These are phyloP conservation scores for Arthrobotrys musiformis DNA, from an alignment of 2,329 filamentous ascomycete genomes.

Conservation along the genomic window DNA sequence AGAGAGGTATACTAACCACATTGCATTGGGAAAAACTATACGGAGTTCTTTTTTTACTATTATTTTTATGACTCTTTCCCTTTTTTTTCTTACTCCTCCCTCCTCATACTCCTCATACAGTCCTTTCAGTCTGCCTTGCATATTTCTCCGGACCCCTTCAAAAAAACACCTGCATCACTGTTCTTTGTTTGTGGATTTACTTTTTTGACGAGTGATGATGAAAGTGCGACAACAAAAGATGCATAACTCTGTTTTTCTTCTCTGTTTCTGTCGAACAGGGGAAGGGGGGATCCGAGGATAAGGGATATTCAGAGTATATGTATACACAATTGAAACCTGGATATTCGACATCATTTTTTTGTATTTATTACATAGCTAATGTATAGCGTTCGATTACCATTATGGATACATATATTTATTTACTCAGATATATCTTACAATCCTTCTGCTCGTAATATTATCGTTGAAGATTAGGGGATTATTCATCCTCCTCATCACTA, in stretches of 20 bases:
- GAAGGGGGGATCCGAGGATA: background rate
- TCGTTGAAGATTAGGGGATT: no score
- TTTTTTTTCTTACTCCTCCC: background rate
- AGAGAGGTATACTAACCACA: background rate
- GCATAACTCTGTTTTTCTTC: background rate
- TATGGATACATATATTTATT: background rate
- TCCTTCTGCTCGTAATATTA: background rate
- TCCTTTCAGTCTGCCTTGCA: background rate
- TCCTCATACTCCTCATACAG: background rate
- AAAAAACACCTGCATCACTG: background rate
- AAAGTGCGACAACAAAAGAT: background rate
- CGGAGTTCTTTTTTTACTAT: conserved; percentile 41
- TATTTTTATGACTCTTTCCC: conserved; percentile 6
- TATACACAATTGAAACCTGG: conserved; percentile 18
- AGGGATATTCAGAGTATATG: background rate
- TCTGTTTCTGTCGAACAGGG: background rate
- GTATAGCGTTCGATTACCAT: conserved; percentile 33
- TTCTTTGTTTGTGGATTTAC: background rate
- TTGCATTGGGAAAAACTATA: conserved; percentile 36
- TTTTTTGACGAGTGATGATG: background rate
- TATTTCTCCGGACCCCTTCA: background rate
- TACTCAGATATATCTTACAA: background rate
- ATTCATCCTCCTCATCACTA: conserved; percentile 15
- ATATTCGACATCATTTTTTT: background rate
- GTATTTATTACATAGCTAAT: conserved; percentile 50